Evolutionary conservation across 768 basidiomycete genomes (phyloP).

Genomic region (Strobilomyces echinocephalus): DNA sequence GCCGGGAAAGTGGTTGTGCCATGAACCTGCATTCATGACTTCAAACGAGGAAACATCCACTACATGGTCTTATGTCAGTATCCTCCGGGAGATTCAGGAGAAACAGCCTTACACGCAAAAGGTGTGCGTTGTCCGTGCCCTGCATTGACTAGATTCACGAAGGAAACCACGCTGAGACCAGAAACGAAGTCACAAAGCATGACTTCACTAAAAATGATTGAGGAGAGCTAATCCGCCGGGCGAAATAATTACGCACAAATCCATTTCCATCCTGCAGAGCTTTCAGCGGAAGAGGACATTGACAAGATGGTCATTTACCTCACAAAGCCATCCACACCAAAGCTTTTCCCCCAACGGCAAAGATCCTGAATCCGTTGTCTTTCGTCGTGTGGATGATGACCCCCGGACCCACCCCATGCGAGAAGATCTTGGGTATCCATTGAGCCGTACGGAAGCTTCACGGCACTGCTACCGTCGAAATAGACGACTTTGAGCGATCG

Average conservation of each 20-base stretch:
- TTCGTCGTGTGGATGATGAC: constrained; percentile 27
- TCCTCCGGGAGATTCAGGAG: background rate
- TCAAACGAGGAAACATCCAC: constrained; percentile 5
- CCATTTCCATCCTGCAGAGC: constrained; percentile 26
- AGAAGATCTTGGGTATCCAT: constrained; percentile 49
- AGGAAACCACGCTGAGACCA: constrained; percentile 26
- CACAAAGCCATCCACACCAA: constrained; percentile 43
- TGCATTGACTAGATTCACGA: constrained; percentile 4
- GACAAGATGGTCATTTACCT: constrained; percentile 24
- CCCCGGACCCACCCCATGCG: constrained; percentile 33
- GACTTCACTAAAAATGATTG: constrained; percentile 26
- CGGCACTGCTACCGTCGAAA: constrained; percentile 50
- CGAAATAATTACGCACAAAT: constrained; percentile 23
- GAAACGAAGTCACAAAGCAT: constrained; percentile 33
- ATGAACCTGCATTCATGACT: constrained; percentile 13
- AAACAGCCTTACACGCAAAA: background rate
- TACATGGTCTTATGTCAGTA: background rate
- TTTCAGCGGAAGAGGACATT: background rate
- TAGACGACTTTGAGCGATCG: constrained; percentile 43
- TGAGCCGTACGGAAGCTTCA: constrained; percentile 37
- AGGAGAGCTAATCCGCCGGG: background rate
- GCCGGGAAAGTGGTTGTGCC: constrained; percentile 26
- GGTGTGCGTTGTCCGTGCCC: background rate
- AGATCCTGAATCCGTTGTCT: constrained; percentile 33
- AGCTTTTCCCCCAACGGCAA: constrained; percentile 41